Conservation (phyloP, 768 basidiomycete species). For the Arthromyces matolae region DNA sequence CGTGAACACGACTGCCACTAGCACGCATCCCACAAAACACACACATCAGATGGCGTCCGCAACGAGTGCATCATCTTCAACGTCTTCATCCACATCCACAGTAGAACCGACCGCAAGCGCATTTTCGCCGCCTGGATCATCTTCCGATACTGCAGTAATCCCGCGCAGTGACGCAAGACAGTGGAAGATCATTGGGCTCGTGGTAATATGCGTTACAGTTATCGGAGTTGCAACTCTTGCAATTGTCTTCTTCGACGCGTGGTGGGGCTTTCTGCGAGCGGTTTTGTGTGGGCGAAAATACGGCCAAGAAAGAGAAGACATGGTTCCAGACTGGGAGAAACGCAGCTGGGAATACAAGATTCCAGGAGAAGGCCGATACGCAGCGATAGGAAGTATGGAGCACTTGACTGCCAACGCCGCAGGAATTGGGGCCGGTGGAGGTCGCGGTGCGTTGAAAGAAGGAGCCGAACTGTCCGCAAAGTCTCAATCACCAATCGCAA, state of each 20-base stretch:
- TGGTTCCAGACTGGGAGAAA: slow-evolving; percentile 64
- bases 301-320: slow-evolving; percentile 41
- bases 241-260: slow-evolving; percentile 68
- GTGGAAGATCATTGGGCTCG: slow-evolving; percentile 72
- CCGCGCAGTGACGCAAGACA: slow-evolving; percentile 43
- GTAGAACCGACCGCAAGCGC: not conserved
- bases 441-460: slow-evolving; percentile 1
- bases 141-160: slow-evolving; percentile 21
- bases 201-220: slow-evolving; percentile 58
- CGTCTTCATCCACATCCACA: not conserved
- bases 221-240: slow-evolving; percentile 53
- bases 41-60: not conserved
- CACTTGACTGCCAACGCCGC: slow-evolving; percentile 28
- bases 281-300: slow-evolving; percentile 39
- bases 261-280: slow-evolving; percentile 59
- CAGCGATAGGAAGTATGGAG: slow-evolving; percentile 38
- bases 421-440: slow-evolving; percentile 8
- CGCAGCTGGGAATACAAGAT: slow-evolving; percentile 55
- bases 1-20: not conserved
- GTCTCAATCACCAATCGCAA: slow-evolving; percentile 6
- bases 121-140: slow-evolving; percentile 4
- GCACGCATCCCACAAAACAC: slow-evolving; percentile 1
- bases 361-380: slow-evolving; percentile 47
- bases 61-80: slow-evolving; percentile 1
- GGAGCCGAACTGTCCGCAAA: slow-evolving; percentile 3